Percentiles rank a stretch among this genome's conserved stretches.
These are phyloP conservation scores for Sarcodon aspratus DNA, from an alignment of 768 basidiomycete genomes.

Conservation along the genomic window DNA sequence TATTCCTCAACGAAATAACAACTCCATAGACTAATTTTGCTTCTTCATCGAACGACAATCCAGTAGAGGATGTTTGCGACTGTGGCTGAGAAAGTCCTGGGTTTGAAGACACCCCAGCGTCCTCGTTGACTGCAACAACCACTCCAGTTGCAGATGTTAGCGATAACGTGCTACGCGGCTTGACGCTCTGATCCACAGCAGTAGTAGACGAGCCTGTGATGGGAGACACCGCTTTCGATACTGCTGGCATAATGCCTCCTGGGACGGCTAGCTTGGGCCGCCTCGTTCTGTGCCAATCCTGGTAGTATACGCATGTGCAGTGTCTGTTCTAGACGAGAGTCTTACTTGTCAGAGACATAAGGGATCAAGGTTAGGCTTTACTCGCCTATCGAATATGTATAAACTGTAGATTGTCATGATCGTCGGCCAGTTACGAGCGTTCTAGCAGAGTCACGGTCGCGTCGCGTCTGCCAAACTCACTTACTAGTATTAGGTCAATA, in stretches of 20 bases:
- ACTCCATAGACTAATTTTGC: conserved; percentile 97
- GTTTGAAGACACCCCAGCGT: conserved; percentile 15
- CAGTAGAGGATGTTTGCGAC: conserved; percentile 28
- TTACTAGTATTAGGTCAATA: too few relatives aligned
- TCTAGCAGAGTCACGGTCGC: too few relatives aligned
- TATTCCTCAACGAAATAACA: conserved; percentile 79
- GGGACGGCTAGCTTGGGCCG: conserved; percentile 62
- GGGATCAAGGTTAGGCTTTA: conserved; percentile 4
- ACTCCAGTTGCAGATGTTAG: conserved; percentile 42
- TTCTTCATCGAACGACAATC: conserved; percentile 92
- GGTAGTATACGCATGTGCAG: conserved; percentile 88
- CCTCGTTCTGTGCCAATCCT: conserved; percentile 84
- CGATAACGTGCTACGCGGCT: conserved; percentile 56
- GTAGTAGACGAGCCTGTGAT: conserved; percentile 11
- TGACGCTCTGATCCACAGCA: conserved; percentile 15
- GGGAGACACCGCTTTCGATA: conserved; percentile 56
- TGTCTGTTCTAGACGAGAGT: conserved; percentile 38
- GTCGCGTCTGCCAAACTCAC: too few relatives aligned
- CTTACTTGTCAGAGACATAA: not conserved
- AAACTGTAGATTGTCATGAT: conserved; percentile 84
- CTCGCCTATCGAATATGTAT: conserved; percentile 87
- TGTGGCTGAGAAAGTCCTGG: conserved; percentile 9
- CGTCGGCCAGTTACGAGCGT: not conserved
- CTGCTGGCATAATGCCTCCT: conserved; percentile 68
- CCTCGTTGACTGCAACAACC: conserved; percentile 49